Evolutionary conservation across 768 basidiomycete species (phyloP).

Genomic region (Phaeotremella skinneri): DNA sequence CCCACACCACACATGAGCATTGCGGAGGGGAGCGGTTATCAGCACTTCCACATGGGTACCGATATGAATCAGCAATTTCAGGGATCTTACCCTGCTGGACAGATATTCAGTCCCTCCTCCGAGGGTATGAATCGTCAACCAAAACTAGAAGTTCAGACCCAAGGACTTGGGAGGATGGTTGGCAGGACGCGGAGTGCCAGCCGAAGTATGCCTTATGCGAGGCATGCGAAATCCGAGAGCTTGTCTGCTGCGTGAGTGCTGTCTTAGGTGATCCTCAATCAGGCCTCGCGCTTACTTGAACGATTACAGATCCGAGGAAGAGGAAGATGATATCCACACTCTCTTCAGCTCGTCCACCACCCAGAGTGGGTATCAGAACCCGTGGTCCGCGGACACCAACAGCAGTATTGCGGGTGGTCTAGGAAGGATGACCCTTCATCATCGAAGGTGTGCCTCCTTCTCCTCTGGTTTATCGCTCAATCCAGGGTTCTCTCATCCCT

Average conservation of each 20-base stretch:
- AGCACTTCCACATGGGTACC: not conserved
- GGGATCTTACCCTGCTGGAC: not conserved
- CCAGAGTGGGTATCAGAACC: constrained; percentile 10
- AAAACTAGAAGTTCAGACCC: constrained; percentile 25
- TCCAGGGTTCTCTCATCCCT: too few relatives aligned
- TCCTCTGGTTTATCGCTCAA: too few relatives aligned
- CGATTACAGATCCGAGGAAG: constrained; percentile 21
- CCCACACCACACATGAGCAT: not conserved
- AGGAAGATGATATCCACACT: constrained; percentile 8
- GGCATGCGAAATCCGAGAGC: constrained; percentile 25
- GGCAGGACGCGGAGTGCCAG: constrained; percentile 20
- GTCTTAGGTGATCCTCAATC: not conserved
- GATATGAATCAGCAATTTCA: not conserved
- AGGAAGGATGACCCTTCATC: constrained; percentile 26
- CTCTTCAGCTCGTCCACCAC: constrained; percentile 12
- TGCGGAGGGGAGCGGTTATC: not conserved
- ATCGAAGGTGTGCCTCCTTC: constrained; percentile 16
- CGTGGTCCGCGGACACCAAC: constrained; percentile 11
- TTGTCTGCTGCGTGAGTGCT: constrained; percentile 26
- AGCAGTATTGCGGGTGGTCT: constrained; percentile 10
- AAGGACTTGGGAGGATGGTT: constrained; percentile 19
- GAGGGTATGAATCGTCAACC: constrained; percentile 8
- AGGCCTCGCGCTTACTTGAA: not conserved
- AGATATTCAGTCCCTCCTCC: not conserved
- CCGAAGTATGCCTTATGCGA: constrained; percentile 25